These are phyloP conservation scores for Circinella umbellata DNA, from an alignment of 371 early-diverging fungal genomes.

Conservation along the genomic window DNA sequence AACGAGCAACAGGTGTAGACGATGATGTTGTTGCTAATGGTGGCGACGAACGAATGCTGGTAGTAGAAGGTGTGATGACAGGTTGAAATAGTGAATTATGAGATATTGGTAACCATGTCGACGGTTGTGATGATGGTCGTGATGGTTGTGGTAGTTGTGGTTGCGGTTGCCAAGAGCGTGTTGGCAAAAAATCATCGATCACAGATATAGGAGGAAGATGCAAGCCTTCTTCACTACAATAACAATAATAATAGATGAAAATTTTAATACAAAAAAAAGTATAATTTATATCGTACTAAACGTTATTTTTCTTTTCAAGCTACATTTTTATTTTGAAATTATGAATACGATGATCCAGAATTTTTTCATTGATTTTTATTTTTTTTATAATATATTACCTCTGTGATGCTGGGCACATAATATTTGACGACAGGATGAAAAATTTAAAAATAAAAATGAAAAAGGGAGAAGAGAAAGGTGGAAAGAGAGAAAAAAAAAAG, in stretches of 20 bases:
- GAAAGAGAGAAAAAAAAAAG: background rate
- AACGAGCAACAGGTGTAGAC: background rate
- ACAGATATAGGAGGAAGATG: conserved; percentile 24
- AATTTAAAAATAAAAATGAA: background rate
- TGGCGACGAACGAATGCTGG: background rate
- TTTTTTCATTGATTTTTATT: too few species aligned
- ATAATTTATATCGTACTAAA: too few species aligned
- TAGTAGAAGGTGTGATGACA: background rate
- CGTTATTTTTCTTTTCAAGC: too few species aligned
- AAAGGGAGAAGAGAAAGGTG: conserved; percentile 7
- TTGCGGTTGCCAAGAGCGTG: conserved; percentile 15
- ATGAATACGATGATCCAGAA: background rate
- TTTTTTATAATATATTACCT: background rate
- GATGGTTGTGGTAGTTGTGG: background rate
- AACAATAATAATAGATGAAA: background rate
- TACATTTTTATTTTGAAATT: too few species aligned
- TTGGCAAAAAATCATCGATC: conserved; percentile 22
- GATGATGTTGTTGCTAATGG: background rate
- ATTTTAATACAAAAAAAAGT: too few species aligned
- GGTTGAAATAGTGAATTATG: conserved; percentile 4
- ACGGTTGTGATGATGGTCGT: conserved; percentile 4
- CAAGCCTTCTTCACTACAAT: background rate
- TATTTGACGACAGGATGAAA: conserved; percentile 6
- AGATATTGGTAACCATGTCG: background rate
- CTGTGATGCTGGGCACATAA: conserved; percentile 10